Percentiles rank a stretch among this genome's conserved stretches.
Conservation (phyloP, 495 filamentous ascomycete species). For the Penicillium alfredii region DNA sequence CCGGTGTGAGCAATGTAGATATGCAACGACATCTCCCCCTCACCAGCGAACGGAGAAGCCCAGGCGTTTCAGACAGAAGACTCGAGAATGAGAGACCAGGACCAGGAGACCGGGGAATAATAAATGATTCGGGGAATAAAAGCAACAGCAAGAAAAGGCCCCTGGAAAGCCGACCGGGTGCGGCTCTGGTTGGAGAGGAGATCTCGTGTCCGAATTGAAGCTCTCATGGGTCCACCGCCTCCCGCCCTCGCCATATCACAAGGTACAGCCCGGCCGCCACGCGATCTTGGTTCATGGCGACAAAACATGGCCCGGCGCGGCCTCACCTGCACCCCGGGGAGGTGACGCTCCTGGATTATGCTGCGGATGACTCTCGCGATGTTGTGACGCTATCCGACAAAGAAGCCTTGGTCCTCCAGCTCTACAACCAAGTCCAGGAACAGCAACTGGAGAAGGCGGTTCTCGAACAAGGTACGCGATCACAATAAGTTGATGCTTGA, state of each 20-base stretch:
- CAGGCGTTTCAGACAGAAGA: too few species aligned
- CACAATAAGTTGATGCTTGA: neutral
- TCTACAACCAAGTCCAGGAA: conserved; percentile 65
- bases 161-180: too few species aligned
- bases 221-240: conserved; percentile 16
- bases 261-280: conserved; percentile 28
- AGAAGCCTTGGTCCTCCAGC: conserved; percentile 57
- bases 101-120: too few species aligned
- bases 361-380: conserved; percentile 40
- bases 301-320: conserved; percentile 25
- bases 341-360: conserved; percentile 34
- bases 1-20: conserved; percentile 86
- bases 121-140: too few species aligned
- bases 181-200: conserved; percentile 3
- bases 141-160: too few species aligned
- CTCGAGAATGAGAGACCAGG: too few species aligned
- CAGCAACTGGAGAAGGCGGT: conserved; percentile 64
- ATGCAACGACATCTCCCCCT: conserved; percentile 63
- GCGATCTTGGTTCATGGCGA: conserved; percentile 35
- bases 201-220: conserved; percentile 6
- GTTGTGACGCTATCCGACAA: conserved; percentile 51
- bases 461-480: conserved; percentile 46
- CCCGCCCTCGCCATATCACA: conserved; percentile 29
- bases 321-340: conserved; percentile 36
- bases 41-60: conserved; percentile 26